Percentiles rank a stretch among this genome's conserved stretches.
phyloP scores from a whole-genome alignment of 2,329 filamentous ascomycete genomes.

The Apiospora marii region DNA sequence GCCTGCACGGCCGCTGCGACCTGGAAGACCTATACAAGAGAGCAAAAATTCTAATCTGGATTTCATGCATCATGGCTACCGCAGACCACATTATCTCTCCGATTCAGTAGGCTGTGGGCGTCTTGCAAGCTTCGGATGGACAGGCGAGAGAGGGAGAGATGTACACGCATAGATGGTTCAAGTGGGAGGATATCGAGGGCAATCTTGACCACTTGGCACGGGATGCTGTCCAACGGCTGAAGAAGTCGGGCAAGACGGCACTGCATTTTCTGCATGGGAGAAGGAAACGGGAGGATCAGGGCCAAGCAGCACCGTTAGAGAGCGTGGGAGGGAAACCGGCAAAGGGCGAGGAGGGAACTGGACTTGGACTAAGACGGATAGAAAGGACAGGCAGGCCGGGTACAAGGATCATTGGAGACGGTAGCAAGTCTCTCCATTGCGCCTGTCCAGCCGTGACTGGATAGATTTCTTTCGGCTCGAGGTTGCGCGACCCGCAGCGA shows the following conservation, averaged over 20 bases:
- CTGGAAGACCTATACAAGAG: not conserved
- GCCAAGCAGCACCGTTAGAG: constrained; percentile 1
- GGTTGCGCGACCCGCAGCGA: constrained; percentile 17
- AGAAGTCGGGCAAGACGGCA: not conserved
- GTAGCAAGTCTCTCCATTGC: not conserved
- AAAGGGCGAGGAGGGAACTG: not conserved
- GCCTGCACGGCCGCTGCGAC: constrained; percentile 10
- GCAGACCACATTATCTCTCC: constrained; percentile 12
- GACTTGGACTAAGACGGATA: constrained; percentile 10
- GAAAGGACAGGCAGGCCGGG: not conserved
- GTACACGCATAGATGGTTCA: not conserved
- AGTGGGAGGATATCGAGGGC: not conserved
- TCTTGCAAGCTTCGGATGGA: not conserved
- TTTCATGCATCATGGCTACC: not conserved
- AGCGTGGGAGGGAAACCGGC: not conserved
- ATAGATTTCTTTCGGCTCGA: constrained; percentile 21
- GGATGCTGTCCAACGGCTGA: not conserved
- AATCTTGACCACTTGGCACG: not conserved
- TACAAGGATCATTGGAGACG: not conserved
- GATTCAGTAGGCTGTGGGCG: constrained; percentile 17
- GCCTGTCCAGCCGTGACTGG: constrained; percentile 16
- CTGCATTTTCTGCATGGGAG: constrained; percentile 4
- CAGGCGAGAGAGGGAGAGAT: not conserved
- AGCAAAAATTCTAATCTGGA: constrained; percentile 15
- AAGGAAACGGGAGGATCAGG: not conserved